Base-by-base conservation (phyloP, 495 filamentous ascomycete species). In the Hyaloscypha hepaticicola region DNA sequence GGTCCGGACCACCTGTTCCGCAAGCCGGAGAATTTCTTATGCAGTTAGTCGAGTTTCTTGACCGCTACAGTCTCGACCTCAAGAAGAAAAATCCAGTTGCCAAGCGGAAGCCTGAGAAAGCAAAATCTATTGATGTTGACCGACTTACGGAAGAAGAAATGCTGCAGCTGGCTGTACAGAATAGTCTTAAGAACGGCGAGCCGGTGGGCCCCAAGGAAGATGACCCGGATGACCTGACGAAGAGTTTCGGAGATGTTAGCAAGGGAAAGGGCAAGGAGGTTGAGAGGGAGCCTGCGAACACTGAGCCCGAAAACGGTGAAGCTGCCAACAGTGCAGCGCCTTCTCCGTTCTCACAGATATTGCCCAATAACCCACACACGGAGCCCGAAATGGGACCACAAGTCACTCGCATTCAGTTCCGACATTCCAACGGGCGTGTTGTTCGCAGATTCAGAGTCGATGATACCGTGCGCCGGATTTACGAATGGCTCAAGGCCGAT, bases 81-180 rank as follows among this genome's bases (percentile, higher is more conserved):
- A 87, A 93, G 67, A 92, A 88, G 67, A 94, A 93, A 76, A 99
- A 99, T 70, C 95, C 95, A 0, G 91, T 99, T 0, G 86, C 90
- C 3, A 90, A 87, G 72, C 80, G 90, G 45, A 96, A 94, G 74
- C 80, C 86, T 3, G 89, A 91, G 68, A 80, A 79, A 60, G 76
- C 85, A 65, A 87, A 86, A 60, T 83, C 88, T 63, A 79, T 89
- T 56, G 89, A 89, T 68, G 84, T 97, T 28, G 89, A 88, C 55
- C 86, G 88, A 7, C 94, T 99, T 89, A 97, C 92, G 0, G 95
- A 99, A 70, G 93, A 97, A 67, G 92, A 99, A 74, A 94, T 94
- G 92, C 80, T 99, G 71, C 88, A 96, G 74, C 86, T 97, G 82
- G 95, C 96, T 0, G 75, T 99, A 76, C 85, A 91, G 70, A 94